Evolutionary conservation across 2,329 filamentous ascomycete genomes (phyloP).

Genomic region (Aspergillus thermomutatus): DNA sequence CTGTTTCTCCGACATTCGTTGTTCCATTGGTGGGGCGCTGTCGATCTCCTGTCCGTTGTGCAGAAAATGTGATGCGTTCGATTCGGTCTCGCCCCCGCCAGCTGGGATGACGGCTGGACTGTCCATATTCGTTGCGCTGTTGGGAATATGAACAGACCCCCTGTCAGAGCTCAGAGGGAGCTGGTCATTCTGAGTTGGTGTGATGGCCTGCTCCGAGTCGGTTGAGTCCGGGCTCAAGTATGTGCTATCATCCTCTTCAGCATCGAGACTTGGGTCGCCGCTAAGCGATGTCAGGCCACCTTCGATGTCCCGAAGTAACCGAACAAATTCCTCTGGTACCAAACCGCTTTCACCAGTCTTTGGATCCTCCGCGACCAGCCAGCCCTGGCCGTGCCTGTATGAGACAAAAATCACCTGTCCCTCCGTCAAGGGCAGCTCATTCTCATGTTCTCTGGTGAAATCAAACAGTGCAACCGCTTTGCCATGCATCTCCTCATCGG

Average conservation of each 20-base stretch:
- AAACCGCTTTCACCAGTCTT: constrained; percentile 90
- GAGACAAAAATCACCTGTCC: constrained; percentile 96
- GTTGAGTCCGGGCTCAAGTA: constrained; percentile 55
- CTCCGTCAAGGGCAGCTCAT: constrained; percentile 87
- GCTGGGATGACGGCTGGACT: constrained; percentile 48
- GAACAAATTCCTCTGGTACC: constrained; percentile 94
- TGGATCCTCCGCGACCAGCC: constrained; percentile 94
- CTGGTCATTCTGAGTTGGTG: constrained; percentile 29
- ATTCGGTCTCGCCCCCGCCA: constrained; percentile 49
- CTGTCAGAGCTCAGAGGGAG: constrained; percentile 2
- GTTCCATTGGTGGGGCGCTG: constrained; percentile 37
- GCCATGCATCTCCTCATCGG: constrained; percentile 96
- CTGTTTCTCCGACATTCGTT: constrained; percentile 16
- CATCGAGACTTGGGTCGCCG: constrained; percentile 48
- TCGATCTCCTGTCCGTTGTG: constrained; percentile 16
- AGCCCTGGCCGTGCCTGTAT: constrained; percentile 93
- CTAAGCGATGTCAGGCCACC: constrained; percentile 73
- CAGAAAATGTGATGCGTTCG: constrained; percentile 14
- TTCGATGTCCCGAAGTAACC: constrained; percentile 87
- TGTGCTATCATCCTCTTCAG: constrained; percentile 49
- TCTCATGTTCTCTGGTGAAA: constrained; percentile 92
- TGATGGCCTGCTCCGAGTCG: constrained; percentile 29
- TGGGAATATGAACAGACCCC: constrained; percentile 13
- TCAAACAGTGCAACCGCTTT: constrained; percentile 95
- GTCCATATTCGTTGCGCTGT: constrained; percentile 16